Evolutionary conservation across 495 filamentous ascomycete species (phyloP), one percentile per base, ranked within the genome.

Genomic region (Penicillium canariense): DNA sequence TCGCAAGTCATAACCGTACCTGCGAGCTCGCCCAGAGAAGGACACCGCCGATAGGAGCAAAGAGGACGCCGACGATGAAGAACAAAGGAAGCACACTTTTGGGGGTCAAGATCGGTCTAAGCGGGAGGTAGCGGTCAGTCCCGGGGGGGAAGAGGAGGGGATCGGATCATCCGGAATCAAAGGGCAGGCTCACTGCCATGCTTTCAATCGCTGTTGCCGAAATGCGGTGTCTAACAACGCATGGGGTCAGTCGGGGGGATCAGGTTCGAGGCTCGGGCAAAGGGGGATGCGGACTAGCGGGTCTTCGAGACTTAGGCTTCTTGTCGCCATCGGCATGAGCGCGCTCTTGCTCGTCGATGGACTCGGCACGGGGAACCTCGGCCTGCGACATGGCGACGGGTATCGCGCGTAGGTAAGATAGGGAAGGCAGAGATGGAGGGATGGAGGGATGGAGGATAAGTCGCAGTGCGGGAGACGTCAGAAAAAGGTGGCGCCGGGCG

Each of bases 51-150:
- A 96, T 87, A 4, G 91, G 88, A 14, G 89, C 90, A 68, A 95
- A 93, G 62, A 96, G 86, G 47, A 94, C 76, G 35, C 91, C 91
- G 49, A 96, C 79, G 31, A 83, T 80, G 68, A 96, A 93, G 73
- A 96, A 95, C 48, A 96, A 80, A 39, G 91, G 91, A 11, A 96
- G 78, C 23, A 96, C 91, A 43, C 89, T 96, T 68, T 92, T 95
- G 0, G 91, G 91, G 4, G 91, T 96, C 34, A 96, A 80, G 67
- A 96, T 96, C 8, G 91, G 91, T 74, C 88, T 91, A 59, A 35
- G 25, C 22, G 28, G 22, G 44, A 40, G 26, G 49, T 52, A 53
- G 23, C 44, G n/a, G 18, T 53, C n/a, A 43, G 30, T 53, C 36
- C 11, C 8, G 31, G 31, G 31, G 14, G 15, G 23, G 18, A 34